phyloP scores from a whole-genome alignment of 2,329 filamentous ascomycete species.

The Cercospora beticola region DNA sequence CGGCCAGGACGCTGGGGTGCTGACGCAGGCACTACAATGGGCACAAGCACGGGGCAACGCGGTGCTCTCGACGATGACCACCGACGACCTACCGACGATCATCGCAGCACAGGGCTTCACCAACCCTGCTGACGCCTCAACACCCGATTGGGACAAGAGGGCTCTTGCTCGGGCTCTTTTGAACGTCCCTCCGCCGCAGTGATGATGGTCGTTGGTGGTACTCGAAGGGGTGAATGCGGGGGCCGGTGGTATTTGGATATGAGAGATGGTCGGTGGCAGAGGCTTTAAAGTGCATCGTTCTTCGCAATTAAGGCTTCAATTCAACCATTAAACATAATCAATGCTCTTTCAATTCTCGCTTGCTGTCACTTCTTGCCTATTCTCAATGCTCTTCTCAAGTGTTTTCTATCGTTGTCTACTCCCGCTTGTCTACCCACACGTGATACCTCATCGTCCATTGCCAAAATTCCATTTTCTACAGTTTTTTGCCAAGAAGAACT shows the following conservation, averaged over 20 bases:
- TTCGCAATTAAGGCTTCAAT: neutral
- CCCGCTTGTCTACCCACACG: too few species aligned
- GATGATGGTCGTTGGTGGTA: neutral
- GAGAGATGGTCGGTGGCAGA: neutral
- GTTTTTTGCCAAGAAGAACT: neutral
- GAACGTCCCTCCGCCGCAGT: neutral
- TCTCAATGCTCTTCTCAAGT: neutral
- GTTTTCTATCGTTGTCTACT: neutral
- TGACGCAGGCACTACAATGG: conserved; percentile 15
- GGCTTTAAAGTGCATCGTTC: neutral
- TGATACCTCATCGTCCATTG: too few species aligned
- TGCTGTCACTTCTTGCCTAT: too few species aligned
- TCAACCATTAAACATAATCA: neutral
- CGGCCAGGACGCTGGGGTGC: conserved; percentile 11
- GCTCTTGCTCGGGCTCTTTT: neutral
- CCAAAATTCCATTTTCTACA: too few species aligned
- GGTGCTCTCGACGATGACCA: neutral
- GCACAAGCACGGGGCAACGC: neutral
- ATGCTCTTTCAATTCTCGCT: too few species aligned
- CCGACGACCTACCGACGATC: conserved; percentile 4
- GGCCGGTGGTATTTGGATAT: neutral
- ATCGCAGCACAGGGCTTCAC: neutral
- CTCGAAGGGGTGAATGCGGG: neutral
- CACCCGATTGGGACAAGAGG: neutral
- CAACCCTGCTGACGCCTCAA: neutral